Conservation (phyloP, 2,329 filamentous ascomycete species). For the Beauveria medogensis region DNA sequence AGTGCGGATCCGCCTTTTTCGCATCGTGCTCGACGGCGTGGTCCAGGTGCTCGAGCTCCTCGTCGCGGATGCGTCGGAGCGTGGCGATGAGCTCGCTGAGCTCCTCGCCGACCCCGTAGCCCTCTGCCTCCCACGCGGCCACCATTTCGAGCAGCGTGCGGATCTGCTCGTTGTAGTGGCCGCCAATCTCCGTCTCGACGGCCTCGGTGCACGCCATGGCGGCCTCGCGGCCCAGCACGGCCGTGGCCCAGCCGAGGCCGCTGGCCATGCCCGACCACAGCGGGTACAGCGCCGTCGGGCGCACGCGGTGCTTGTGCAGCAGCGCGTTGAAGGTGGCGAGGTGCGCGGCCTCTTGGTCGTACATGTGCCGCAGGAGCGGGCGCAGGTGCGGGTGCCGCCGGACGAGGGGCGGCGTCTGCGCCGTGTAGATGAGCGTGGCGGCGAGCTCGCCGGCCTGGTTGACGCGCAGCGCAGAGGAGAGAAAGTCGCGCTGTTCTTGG, state of each 20-base stretch:
- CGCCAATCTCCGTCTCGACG: constrained; percentile 95
- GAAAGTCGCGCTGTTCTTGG: constrained; percentile 61
- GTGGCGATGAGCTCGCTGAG: constrained; percentile 63
- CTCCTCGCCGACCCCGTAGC: constrained; percentile 75
- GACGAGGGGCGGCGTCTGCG: constrained; percentile 76
- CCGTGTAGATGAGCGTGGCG: constrained; percentile 85
- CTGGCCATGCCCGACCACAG: constrained; percentile 77
- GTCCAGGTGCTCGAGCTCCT: constrained; percentile 94
- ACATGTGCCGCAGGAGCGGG: constrained; percentile 94
- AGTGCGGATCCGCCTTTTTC: constrained; percentile 82
- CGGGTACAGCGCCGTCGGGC: constrained; percentile 87
- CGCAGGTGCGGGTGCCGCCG: constrained; percentile 78
- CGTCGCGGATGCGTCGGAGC: constrained; percentile 78
- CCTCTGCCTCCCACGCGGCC: constrained; percentile 62
- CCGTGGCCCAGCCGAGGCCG: constrained; percentile 81
- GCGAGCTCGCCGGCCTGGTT: constrained; percentile 98
- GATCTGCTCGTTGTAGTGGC: constrained; percentile 92
- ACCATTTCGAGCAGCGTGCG: constrained; percentile 74
- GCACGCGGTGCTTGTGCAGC: constrained; percentile 77
- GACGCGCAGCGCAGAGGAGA: constrained; percentile 80
- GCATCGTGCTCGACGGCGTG: constrained; percentile 91
- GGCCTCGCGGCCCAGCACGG: constrained; percentile 79
- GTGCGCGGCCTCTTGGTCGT: constrained; percentile 89
- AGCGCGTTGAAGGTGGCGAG: constrained; percentile 78
- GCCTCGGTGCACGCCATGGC: constrained; percentile 99